phyloP scores from a whole-genome alignment of 805 yeast species.

The Cyberlindnera euphorbiiphila region DNA sequence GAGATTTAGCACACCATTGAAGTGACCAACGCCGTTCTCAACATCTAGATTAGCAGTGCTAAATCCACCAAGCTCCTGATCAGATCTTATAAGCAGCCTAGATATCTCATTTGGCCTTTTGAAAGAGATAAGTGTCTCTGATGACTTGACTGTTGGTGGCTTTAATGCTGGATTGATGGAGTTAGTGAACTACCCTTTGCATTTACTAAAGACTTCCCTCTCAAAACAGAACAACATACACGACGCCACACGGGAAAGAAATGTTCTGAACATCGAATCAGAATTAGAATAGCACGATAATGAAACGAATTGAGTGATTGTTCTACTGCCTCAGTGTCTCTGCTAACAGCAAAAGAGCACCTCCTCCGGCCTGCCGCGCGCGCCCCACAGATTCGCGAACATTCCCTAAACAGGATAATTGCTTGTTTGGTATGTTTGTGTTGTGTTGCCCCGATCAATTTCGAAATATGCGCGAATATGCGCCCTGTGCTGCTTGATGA shows the following conservation, averaged over 20 bases:
- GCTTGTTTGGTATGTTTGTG: no score
- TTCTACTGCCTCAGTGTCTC: no score
- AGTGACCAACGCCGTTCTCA: slow-evolving; percentile 47
- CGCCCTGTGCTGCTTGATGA: no score
- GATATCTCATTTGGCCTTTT: slow-evolving; percentile 44
- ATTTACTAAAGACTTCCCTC: neutral
- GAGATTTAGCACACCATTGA: slow-evolving; percentile 65
- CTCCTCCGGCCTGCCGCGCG: no score
- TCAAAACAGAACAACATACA: slow-evolving; percentile 1
- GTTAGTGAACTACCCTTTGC: slow-evolving; percentile 4
- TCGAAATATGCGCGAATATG: no score
- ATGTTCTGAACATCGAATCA: no score
- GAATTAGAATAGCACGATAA: no score
- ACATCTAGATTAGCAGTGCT: slow-evolving; percentile 56
- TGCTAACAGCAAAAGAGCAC: no score
- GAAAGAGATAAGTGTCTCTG: slow-evolving; percentile 55
- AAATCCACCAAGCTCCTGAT: slow-evolving; percentile 75
- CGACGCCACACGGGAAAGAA: slow-evolving; percentile 1
- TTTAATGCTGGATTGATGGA: slow-evolving; percentile 10
- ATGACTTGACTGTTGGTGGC: slow-evolving; percentile 20
- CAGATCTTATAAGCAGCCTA: slow-evolving; percentile 58
- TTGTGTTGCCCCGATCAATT: no score
- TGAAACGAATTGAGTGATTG: no score
- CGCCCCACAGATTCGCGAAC: no score
- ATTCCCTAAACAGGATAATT: no score